phyloP scores from a whole-genome alignment of 768 basidiomycete species.

The Tricholoma matsutake region DNA sequence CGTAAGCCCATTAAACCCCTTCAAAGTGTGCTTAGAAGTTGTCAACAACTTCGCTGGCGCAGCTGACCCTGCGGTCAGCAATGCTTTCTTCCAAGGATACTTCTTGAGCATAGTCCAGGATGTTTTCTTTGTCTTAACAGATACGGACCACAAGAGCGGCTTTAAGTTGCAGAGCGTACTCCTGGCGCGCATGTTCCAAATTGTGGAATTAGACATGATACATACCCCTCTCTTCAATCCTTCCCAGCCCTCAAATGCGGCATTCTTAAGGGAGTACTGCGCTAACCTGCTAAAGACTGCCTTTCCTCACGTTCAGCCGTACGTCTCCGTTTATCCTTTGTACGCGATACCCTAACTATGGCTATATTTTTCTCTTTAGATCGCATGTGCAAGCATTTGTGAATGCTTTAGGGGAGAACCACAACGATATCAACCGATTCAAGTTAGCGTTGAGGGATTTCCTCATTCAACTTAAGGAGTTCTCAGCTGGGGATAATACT shows the following conservation, averaged over 20 bases:
- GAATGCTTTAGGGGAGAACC: constrained; percentile 61
- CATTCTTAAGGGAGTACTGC: constrained; percentile 83
- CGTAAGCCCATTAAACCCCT: constrained; percentile 3
- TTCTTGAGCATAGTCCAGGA: constrained; percentile 92
- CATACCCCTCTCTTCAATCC: constrained; percentile 85
- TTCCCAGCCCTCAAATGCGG: constrained; percentile 68
- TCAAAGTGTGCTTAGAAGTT: constrained; percentile 83
- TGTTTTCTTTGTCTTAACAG: constrained; percentile 95
- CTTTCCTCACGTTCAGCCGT: constrained; percentile 92
- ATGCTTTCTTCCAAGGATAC: constrained; percentile 95
- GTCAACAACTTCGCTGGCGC: constrained; percentile 88
- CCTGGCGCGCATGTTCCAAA: constrained; percentile 91
- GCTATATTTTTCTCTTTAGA: constrained; percentile 24
- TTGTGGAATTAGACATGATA: constrained; percentile 80
- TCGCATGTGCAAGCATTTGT: constrained; percentile 73
- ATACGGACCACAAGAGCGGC: constrained; percentile 98
- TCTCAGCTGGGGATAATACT: constrained; percentile 84
- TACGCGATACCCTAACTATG: constrained; percentile 6
- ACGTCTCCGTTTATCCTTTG: constrained; percentile 28
- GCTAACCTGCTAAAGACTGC: constrained; percentile 82
- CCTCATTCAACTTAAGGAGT: constrained; percentile 97
- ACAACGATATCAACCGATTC: constrained; percentile 85
- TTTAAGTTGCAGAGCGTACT: constrained; percentile 94
- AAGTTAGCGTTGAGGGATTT: constrained; percentile 95
- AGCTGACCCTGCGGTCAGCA: constrained; percentile 75